Percentiles rank a stretch among this genome's conserved stretches.
Conservation (phyloP, 192 early-diverging fungal genomes). For the Backusella tuberculispora region DNA sequence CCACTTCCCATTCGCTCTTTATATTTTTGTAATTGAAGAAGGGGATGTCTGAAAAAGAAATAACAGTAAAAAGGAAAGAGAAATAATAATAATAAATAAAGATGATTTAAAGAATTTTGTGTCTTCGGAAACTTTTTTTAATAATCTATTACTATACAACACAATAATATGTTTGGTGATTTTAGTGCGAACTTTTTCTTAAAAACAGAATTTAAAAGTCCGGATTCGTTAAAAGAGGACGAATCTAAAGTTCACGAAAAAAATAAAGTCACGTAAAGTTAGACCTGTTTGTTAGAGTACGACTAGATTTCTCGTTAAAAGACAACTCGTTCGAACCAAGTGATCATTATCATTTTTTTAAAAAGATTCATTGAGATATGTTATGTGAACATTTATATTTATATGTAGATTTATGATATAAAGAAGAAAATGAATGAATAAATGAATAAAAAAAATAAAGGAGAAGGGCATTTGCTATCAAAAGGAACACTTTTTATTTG, state of each 20-base stretch:
- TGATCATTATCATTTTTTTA: too few species aligned
- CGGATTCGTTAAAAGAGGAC: neutral
- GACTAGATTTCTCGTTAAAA: too few species aligned
- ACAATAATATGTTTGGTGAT: slow-evolving; percentile 11
- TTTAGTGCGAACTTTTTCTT: slow-evolving; percentile 6
- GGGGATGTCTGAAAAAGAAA: neutral
- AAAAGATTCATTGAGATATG: too few species aligned
- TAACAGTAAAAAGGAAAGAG: slow-evolving; percentile 4
- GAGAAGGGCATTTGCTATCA: neutral
- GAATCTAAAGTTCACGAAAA: too few species aligned
- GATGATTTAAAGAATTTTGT: neutral
- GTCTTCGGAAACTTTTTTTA: slow-evolving; percentile 11
- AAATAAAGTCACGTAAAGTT: too few species aligned
- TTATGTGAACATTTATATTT: too few species aligned
- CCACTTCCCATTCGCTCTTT: slow-evolving; percentile 3
- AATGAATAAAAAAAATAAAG: too few species aligned
- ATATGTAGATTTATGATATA: too few species aligned
- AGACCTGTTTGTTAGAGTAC: too few species aligned
- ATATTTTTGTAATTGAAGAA: neutral
- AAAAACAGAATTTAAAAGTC: neutral
- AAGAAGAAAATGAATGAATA: too few species aligned
- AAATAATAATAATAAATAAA: neutral
- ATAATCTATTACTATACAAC: too few species aligned
- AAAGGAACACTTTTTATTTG: neutral
- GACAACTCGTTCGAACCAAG: too few species aligned